Evolutionary conservation across 306 rosid genomes (phyloP).

Genomic region (Inga laurina): DNA sequence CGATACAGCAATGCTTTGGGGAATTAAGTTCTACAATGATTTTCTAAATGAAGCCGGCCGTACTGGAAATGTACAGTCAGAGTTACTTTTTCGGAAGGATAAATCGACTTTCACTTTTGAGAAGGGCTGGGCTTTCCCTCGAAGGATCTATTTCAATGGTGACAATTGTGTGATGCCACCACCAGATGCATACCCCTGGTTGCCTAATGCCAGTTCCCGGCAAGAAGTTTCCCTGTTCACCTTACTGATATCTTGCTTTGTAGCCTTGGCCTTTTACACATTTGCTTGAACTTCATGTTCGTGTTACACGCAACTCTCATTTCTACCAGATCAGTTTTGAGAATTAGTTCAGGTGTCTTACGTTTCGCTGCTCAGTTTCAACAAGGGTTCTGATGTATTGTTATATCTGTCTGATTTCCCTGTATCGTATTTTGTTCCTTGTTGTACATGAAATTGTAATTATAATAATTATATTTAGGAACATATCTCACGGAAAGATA

Average conservation of each 20-base stretch:
- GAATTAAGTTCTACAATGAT: constrained; percentile 85
- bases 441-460: constrained; percentile 21
- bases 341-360: constrained; percentile 14
- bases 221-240: constrained; percentile 43
- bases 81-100: constrained; percentile 74
- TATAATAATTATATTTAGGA: constrained; percentile 23
- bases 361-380: constrained; percentile 26
- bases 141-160: constrained; percentile 85
- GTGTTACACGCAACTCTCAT: constrained; percentile 9
- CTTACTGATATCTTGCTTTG: constrained; percentile 41
- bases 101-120: constrained; percentile 71
- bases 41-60: constrained; percentile 80
- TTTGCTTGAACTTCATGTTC: constrained; percentile 29
- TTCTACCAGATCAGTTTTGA: constrained; percentile 25
- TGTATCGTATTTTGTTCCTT: constrained; percentile 12
- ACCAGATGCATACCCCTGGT: constrained; percentile 82
- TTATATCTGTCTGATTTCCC: constrained; percentile 20
- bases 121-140: constrained; percentile 95
- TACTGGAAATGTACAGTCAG: constrained; percentile 82
- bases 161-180: constrained; percentile 94
- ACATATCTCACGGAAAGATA: constrained; percentile 11
- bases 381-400: constrained; percentile 28
- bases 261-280: constrained; percentile 42
- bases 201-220: constrained; percentile 60
- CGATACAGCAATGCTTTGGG: constrained; percentile 95